Evolutionary conservation across 176 grass and related monocot genomes (phyloP), one percentile per base, ranked within the genome.

Genomic region (Zoysia pacifica): DNA sequence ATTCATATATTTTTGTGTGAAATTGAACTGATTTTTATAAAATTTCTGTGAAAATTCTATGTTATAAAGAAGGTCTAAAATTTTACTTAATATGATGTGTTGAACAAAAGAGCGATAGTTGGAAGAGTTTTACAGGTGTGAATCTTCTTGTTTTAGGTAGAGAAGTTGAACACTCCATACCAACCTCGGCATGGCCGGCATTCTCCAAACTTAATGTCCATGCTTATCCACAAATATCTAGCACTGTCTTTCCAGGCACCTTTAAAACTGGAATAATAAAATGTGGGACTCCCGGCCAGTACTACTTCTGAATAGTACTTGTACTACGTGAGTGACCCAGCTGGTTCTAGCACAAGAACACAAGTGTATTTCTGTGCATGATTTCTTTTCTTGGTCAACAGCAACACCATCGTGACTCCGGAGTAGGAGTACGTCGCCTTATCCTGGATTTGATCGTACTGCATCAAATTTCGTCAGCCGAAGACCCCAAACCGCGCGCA

Each of bases 111-210:
- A 28, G 28, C 28, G 28, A 28, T 28, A 28, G 28, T 28, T 28
- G 28, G 28, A 28, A 41, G 37, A 65, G 38, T 65, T 42, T 14
- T 16, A 65, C 5, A 37, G 38, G 37, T 64, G 36, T 64, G 3
- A 64, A 64, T 65, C 63, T 15, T 60, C 56, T 61, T 20, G 7
- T 61, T 61, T 8, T 14, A 41, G 63, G 63, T 42, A 8, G 63
- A 40, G 63, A 41, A 41, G 38, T 65, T 65, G 63, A 65, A 8
- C 63, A 65, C 63, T 65, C 63, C 63, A 42, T 41, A 42, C 63
- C 63, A 42, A 42, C 63, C 38, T 42, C 36, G 4, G 36, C 36
- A 11, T 12, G 62, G 54, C 54, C 54, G 14, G 54, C 62, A 41
- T 65, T 14, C 28, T 6, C 37, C 37, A 65, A 14, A 68, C 47